phyloP scores from a whole-genome alignment of 2,329 filamentous ascomycete species.

The Scopulariopsis brevicaulis region DNA sequence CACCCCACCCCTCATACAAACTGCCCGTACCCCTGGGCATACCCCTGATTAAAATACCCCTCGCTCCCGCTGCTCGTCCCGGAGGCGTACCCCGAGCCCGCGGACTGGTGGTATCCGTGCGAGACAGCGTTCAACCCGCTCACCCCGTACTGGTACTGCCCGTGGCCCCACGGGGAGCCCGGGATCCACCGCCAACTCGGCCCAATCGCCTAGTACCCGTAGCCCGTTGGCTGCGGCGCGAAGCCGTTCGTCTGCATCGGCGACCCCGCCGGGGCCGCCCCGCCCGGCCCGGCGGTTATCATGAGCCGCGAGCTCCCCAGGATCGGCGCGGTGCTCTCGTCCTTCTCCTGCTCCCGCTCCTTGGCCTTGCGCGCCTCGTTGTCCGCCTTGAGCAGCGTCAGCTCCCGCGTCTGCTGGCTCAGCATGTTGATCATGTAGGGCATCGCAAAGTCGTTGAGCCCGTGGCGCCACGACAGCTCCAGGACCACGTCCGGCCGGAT shows the following conservation, averaged over 20 bases:
- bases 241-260: slow-evolving; percentile 80
- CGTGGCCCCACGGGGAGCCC: neutral
- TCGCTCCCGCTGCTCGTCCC: neutral
- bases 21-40: neutral
- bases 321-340: slow-evolving; percentile 89
- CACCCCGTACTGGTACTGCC: neutral
- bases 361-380: slow-evolving; percentile 86
- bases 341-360: slow-evolving; percentile 63
- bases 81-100: neutral
- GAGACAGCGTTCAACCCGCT: neutral
- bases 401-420: slow-evolving; percentile 77
- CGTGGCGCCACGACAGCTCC: slow-evolving; percentile 94
- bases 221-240: slow-evolving; percentile 78
- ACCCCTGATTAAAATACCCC: neutral
- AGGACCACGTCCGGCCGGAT: slow-evolving; percentile 87
- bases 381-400: slow-evolving; percentile 79
- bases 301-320: slow-evolving; percentile 81
- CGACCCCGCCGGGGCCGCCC: slow-evolving; percentile 35
- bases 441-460: slow-evolving; percentile 95
- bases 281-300: slow-evolving; percentile 81
- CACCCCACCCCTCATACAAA: neutral
- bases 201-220: slow-evolving; percentile 36
- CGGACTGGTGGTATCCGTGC: neutral
- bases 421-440: slow-evolving; percentile 99
- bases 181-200: neutral